Percentiles rank a stretch among this genome's conserved stretches.
Evolutionary conservation across 2,329 filamentous ascomycete genomes (phyloP).

Genomic region (Apiospora saccharicola): DNA sequence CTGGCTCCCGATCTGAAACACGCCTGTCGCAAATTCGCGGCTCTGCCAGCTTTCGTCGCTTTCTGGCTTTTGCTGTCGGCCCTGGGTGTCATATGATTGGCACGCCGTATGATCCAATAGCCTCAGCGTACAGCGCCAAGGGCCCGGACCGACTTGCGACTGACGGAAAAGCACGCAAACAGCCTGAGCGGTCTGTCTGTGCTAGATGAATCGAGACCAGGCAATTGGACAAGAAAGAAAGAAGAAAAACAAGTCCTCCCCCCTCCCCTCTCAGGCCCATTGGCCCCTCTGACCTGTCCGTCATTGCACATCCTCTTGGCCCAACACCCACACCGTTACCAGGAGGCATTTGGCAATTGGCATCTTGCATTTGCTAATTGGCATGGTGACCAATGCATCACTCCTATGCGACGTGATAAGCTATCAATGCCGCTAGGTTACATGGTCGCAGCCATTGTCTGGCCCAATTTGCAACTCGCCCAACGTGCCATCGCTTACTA

Average conservation of each 20-base stretch:
- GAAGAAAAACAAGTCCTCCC: background rate
- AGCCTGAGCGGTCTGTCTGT: constrained; percentile 15
- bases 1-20: constrained; percentile 14
- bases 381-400: background rate
- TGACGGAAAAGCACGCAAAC: constrained; percentile 5
- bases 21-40: constrained; percentile 2
- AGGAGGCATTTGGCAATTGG: background rate
- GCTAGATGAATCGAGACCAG: background rate
- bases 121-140: constrained; percentile 2
- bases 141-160: background rate
- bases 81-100: constrained; percentile 8
- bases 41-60: background rate
- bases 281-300: no score
- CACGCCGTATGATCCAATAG: constrained; percentile 1
- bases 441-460: background rate
- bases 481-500: constrained; percentile 16
- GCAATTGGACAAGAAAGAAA: background rate
- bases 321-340: background rate
- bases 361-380: background rate
- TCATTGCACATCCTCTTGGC: background rate
- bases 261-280: background rate
- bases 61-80: background rate
- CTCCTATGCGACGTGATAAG: background rate
- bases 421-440: background rate
- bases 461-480: background rate